These are phyloP conservation scores for Arctium lappa DNA, from an alignment of 129 eudicot genomes.

Conservation along the genomic window DNA sequence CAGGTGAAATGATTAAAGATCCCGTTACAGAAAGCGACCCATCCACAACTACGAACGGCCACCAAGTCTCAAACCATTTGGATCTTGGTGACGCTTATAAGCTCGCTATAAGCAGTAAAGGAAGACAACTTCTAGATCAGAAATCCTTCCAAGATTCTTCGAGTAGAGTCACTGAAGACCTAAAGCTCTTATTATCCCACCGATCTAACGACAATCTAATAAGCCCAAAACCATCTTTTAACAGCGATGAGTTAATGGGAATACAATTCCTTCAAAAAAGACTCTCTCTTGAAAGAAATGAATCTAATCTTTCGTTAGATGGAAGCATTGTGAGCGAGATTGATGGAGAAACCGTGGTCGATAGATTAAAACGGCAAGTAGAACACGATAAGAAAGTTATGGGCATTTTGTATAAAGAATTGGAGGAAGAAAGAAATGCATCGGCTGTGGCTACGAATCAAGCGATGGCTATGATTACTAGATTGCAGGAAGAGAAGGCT, in stretches of 20 bases:
- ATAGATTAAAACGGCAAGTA: slow-evolving; percentile 71
- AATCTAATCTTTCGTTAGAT: slow-evolving; percentile 75
- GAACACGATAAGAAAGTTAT: slow-evolving; percentile 81
- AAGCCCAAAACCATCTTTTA: slow-evolving; percentile 70
- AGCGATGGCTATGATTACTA: slow-evolving; percentile 98
- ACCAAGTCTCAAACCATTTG: slow-evolving; percentile 41
- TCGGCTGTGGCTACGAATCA: slow-evolving; percentile 88
- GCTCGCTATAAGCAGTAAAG: slow-evolving; percentile 66
- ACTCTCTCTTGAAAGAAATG: slow-evolving; percentile 86
- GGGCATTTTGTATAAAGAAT: slow-evolving; percentile 63
- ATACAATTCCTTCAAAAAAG: slow-evolving; percentile 65
- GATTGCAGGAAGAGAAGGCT: slow-evolving; percentile 96
- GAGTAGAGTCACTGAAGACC: slow-evolving; percentile 55
- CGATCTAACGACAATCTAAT: slow-evolving; percentile 51
- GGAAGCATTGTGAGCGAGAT: slow-evolving; percentile 74
- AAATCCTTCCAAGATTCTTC: slow-evolving; percentile 60
- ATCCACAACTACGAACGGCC: slow-evolving; percentile 29
- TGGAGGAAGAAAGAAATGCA: slow-evolving; percentile 97
- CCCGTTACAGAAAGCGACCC: slow-evolving; percentile 22
- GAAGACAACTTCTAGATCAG: slow-evolving; percentile 76
- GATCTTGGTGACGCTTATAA: slow-evolving; percentile 97
- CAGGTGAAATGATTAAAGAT: slow-evolving; percentile 22
- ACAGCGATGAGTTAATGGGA: slow-evolving; percentile 59
- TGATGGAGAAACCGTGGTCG: slow-evolving; percentile 76
- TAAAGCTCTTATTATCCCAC: slow-evolving; percentile 65